These are phyloP conservation scores for Trifolium pratense DNA, from an alignment of 306 rosid species.

Conservation along the genomic window DNA sequence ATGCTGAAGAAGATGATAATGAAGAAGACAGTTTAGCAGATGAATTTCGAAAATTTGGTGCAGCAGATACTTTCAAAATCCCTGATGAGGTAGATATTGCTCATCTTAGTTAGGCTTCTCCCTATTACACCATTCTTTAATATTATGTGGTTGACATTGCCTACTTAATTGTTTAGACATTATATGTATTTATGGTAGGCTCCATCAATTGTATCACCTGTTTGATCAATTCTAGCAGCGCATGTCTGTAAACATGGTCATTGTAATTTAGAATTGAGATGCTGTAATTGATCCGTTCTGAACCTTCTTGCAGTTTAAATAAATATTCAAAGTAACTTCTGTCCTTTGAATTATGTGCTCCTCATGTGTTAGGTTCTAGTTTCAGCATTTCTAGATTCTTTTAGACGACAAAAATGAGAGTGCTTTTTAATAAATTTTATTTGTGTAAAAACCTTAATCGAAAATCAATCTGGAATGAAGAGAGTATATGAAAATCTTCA, in stretches of 20 bases:
- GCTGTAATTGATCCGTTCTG: conserved; percentile 15
- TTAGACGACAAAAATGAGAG: too few species aligned
- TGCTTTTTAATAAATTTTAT: too few species aligned
- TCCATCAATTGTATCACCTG: conserved; percentile 25
- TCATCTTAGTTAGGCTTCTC: conserved; percentile 63
- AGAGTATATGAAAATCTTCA: conserved; percentile 13
- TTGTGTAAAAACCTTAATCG: too few species aligned
- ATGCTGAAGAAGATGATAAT: conserved; percentile 55
- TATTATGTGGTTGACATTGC: conserved; percentile 27
- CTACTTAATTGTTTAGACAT: not conserved
- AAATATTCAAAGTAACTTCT: not conserved
- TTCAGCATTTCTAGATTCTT: too few species aligned
- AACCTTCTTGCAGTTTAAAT: not conserved
- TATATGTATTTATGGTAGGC: not conserved
- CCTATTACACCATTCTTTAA: conserved; percentile 9
- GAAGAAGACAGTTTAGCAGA: conserved; percentile 62
- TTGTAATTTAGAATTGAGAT: conserved; percentile 34
- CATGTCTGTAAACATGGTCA: conserved; percentile 33
- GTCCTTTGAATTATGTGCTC: conserved; percentile 18
- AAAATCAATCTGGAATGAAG: too few species aligned
- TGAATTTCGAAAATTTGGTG: conserved; percentile 93
- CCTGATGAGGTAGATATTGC: conserved; percentile 80
- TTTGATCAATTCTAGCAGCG: conserved; percentile 35
- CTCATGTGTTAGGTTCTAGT: not conserved
- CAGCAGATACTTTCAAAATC: conserved; percentile 80